These are phyloP conservation scores for Pleurotus djamor DNA, from an alignment of 768 basidiomycete genomes.

Conservation along the genomic window DNA sequence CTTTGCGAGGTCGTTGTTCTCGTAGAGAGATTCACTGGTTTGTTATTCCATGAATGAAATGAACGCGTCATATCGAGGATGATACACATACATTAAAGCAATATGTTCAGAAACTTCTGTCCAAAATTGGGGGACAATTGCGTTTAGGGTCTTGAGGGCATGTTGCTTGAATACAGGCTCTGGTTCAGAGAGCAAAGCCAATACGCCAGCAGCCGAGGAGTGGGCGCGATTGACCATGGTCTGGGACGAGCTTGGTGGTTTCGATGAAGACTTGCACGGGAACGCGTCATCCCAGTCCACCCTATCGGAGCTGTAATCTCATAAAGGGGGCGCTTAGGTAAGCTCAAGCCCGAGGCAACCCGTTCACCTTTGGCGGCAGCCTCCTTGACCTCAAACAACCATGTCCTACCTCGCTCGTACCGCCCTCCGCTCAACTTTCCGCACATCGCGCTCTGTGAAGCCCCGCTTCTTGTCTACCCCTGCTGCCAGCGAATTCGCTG, in stretches of 20 bases:
- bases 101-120: slow-evolving; percentile 97
- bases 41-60: slow-evolving; percentile 3
- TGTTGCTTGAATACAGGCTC: slow-evolving; percentile 87
- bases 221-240: slow-evolving; percentile 70
- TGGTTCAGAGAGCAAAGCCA: slow-evolving; percentile 89
- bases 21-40: slow-evolving; percentile 87
- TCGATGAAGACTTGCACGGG: neutral
- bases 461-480: slow-evolving; percentile 29
- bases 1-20: slow-evolving; percentile 72
- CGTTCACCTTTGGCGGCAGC: slow-evolving; percentile 12
- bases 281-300: slow-evolving; percentile 17
- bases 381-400: slow-evolving; percentile 5
- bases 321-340: slow-evolving; percentile 12
- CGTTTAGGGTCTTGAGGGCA: slow-evolving; percentile 81
- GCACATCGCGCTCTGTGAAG: slow-evolving; percentile 33
- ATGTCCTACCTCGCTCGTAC: slow-evolving; percentile 54
- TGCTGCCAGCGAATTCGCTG: slow-evolving; percentile 36
- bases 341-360: slow-evolving; percentile 31
- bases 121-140: slow-evolving; percentile 94
- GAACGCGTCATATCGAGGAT: slow-evolving; percentile 8
- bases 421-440: slow-evolving; percentile 45
- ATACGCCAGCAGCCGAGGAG: slow-evolving; percentile 85
- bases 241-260: slow-evolving; percentile 18
- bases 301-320: slow-evolving; percentile 21
- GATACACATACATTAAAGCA: slow-evolving; percentile 69